A percentile compares a stretch with the other conserved stretches of the same genome.
Evolutionary conservation across 2,329 filamentous ascomycete species (phyloP).

Genomic region (Colletotrichum brevisporum): DNA sequence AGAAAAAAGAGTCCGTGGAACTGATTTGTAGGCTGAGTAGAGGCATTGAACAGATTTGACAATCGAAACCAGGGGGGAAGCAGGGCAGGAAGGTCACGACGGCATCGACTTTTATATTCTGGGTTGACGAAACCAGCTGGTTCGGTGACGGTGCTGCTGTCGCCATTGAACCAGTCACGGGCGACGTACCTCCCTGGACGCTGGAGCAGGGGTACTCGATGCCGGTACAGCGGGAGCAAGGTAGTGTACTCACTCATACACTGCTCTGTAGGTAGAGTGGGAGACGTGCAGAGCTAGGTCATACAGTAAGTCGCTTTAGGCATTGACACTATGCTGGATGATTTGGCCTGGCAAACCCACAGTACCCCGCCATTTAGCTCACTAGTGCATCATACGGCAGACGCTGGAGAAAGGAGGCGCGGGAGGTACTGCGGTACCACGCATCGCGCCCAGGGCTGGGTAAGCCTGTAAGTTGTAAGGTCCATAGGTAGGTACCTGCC

Average conservation of each 20-base stretch:
- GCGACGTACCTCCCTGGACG: slow-evolving; percentile 32
- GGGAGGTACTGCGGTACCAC: neutral
- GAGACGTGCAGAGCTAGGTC: neutral
- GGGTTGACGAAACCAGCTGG: slow-evolving; percentile 40
- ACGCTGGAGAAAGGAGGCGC: slow-evolving; percentile 15
- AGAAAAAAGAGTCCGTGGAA: slow-evolving; percentile 5
- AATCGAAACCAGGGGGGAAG: slow-evolving; percentile 1
- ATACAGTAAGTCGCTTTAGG: slow-evolving; percentile 21
- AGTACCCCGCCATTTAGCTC: slow-evolving; percentile 38
- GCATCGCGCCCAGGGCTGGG: slow-evolving; percentile 2
- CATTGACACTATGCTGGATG: neutral
- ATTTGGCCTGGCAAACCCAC: slow-evolving; percentile 23
- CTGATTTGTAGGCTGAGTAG: slow-evolving; percentile 24
- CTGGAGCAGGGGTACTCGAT: slow-evolving; percentile 37
- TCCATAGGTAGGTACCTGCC: too few species aligned
- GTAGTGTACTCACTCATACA: too few species aligned
- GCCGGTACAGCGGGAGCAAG: slow-evolving; percentile 27
- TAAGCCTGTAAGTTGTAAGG: too few species aligned
- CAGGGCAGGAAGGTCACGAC: slow-evolving; percentile 25
- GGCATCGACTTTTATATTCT: slow-evolving; percentile 39
- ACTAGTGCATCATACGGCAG: slow-evolving; percentile 37
- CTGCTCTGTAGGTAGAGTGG: neutral
- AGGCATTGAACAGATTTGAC: slow-evolving; percentile 39
- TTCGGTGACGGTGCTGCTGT: slow-evolving; percentile 36
- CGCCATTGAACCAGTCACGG: slow-evolving; percentile 38